Conservation (phyloP, 495 filamentous ascomycete genomes). For the Neurospora hispaniola region DNA sequence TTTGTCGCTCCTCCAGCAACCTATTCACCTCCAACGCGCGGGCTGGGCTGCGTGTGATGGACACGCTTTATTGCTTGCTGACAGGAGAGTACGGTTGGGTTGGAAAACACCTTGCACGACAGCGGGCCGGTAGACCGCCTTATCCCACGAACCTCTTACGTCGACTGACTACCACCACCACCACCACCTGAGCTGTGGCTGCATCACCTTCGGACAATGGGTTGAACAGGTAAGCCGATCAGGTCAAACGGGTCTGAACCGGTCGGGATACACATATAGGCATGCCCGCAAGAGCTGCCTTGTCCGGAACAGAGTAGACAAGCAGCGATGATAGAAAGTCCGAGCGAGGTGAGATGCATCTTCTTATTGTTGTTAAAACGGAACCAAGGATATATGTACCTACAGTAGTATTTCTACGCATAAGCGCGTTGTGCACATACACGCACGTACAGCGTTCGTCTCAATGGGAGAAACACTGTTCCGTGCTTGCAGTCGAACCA, state of each 20-base stretch:
- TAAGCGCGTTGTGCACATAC: neutral
- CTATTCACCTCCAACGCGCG: neutral
- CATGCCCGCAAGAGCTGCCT: neutral
- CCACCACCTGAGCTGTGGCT: neutral
- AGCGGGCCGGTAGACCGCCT: slow-evolving; percentile 21
- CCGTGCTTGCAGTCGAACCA: neutral
- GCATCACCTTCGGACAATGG: neutral
- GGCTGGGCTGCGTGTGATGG: neutral
- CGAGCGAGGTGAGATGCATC: neutral
- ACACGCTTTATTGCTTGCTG: neutral
- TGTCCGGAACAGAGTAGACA: neutral
- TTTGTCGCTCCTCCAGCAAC: neutral
- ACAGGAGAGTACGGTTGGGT: neutral
- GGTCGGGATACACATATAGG: neutral
- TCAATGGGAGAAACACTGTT: neutral
- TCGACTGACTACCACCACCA: neutral
- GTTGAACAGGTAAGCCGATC: neutral
- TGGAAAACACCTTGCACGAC: slow-evolving; percentile 10
- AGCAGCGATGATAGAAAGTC: neutral
- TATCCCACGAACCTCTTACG: neutral
- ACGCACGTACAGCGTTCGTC: neutral
- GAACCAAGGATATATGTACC: neutral
- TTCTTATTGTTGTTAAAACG: neutral
- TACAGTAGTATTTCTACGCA: neutral
- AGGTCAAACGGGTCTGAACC: neutral